Evolutionary conservation across 345 rosid species (phyloP), one percentile per base, ranked within the genome.

Genomic region (Anastatica hierochuntica): DNA sequence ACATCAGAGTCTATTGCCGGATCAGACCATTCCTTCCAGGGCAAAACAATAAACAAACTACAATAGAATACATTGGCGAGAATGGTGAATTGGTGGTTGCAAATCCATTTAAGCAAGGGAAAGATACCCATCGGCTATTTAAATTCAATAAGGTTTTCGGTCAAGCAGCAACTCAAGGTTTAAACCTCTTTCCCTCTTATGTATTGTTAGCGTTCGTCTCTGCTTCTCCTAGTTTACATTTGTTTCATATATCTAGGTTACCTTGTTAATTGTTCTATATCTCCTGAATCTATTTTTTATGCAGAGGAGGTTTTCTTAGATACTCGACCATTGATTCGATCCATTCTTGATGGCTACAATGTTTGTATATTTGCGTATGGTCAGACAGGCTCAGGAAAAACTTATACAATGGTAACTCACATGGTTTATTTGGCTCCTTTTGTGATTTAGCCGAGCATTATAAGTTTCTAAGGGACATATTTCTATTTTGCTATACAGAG

Each of bases 361-460:
- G 98, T 92, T 36, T 92, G 96, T 49, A 88, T 92, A 63, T 88
- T 92, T 72, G 98, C 98, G n/a, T 92, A 92, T 74, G 98, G 98
- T 37, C 98, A 92, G 79, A 92, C 96, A n/a, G 98, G 98, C 7
- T 92, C 98, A 8, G 98, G 98, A 41, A 92, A 92, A 78, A 92
- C 98, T 38, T 92, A 88, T 57, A 92, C 98, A 19, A 92, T 92
- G 98, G 98, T 88, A 64, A 17, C 66, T 9, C 26, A 40, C 43
- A 46, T 33, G 14, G 48, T 45, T 43, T 41, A 40, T 26, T 53
- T 61, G 15, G 26, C 53, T 42, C 49, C 2, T 8, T 27, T 30
- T 53, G 16, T 42, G 49, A n/a, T 38, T 42, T 18, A 14, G 53
- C 64, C 29, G 13, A 49, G 9, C 24, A 21, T 53, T 5, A 56